Conservation (phyloP, 1,139 yeast species). For the Debaryomycetaceae sp. region DNA sequence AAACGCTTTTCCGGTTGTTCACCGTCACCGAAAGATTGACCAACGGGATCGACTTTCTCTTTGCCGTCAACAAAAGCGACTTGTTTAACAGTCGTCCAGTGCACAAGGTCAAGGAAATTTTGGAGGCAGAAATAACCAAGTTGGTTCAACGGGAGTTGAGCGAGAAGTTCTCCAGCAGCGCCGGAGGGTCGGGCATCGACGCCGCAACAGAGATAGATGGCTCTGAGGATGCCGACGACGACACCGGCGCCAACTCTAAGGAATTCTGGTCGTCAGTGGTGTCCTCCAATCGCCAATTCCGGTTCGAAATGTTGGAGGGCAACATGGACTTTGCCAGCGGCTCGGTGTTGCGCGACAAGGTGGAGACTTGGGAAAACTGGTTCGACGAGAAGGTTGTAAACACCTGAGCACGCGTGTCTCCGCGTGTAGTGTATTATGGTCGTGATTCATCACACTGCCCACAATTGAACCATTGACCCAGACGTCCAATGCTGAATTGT, state of each 20-base stretch:
- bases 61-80: slow-evolving; percentile 83
- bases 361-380: slow-evolving; percentile 71
- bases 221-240: slow-evolving; percentile 34
- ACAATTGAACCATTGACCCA: too few relatives aligned
- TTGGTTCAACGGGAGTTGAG: slow-evolving; percentile 45
- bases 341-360: slow-evolving; percentile 54
- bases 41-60: slow-evolving; percentile 63
- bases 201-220: slow-evolving; percentile 18
- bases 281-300: slow-evolving; percentile 39
- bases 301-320: slow-evolving; percentile 67
- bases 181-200: slow-evolving; percentile 5
- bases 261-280: slow-evolving; percentile 46
- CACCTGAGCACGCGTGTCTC: slow-evolving; percentile 9
- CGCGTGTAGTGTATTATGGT: too few relatives aligned
- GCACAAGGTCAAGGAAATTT: slow-evolving; percentile 47
- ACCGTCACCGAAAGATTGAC: slow-evolving; percentile 55
- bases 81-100: slow-evolving; percentile 78
- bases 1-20: slow-evolving; percentile 52
- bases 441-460: too few relatives aligned
- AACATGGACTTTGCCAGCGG: slow-evolving; percentile 70
- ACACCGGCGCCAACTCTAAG: slow-evolving; percentile 19
- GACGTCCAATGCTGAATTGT: too few relatives aligned
- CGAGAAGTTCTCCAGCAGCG: slow-evolving; percentile 23
- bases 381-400: slow-evolving; percentile 68
- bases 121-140: slow-evolving; percentile 63